These are phyloP conservation scores for Cladosporium sp. DNA, from an alignment of 2,329 filamentous ascomycete species.

Conservation along the genomic window DNA sequence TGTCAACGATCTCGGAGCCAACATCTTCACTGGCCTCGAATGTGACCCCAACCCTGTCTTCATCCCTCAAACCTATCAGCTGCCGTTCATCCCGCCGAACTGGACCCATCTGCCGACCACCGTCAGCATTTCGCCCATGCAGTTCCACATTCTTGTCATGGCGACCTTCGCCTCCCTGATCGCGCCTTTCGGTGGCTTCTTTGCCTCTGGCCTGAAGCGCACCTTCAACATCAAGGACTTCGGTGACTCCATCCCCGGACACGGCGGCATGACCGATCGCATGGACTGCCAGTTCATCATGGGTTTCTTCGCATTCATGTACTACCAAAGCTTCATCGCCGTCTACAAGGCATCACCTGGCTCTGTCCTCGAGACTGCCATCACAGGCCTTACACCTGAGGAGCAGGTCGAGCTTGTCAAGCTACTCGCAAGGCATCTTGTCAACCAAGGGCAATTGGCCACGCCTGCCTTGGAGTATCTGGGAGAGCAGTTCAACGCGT, in stretches of 20 bases:
- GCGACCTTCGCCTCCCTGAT: conserved; percentile 94
- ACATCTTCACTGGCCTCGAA: conserved; percentile 82
- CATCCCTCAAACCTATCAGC: conserved; percentile 67
- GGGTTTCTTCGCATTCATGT: conserved; percentile 98
- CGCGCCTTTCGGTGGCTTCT: conserved; percentile 96
- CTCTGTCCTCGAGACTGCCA: conserved; percentile 82
- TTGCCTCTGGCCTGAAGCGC: conserved; percentile 93
- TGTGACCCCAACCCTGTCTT: conserved; percentile 93
- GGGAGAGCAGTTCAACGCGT: conserved; percentile 24
- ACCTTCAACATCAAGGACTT: conserved; percentile 99
- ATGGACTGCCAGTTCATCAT: conserved; percentile 99
- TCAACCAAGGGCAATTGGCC: conserved; percentile 58
- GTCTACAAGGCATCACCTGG: conserved; percentile 81
- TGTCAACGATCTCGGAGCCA: conserved; percentile 91
- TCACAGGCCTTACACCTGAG: conserved; percentile 79
- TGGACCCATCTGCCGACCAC: conserved; percentile 69
- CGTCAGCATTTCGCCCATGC: conserved; percentile 78
- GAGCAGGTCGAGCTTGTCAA: conserved; percentile 80
- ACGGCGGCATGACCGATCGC: conserved; percentile 95
- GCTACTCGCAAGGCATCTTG: conserved; percentile 59
- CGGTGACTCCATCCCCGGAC: conserved; percentile 93
- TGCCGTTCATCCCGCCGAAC: conserved; percentile 54
- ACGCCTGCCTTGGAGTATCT: conserved; percentile 45
- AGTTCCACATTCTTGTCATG: conserved; percentile 86
- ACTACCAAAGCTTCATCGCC: conserved; percentile 93